Evolutionary conservation across 768 basidiomycete species (phyloP), one percentile per base, ranked within the genome.

Genomic region (Leccinum subtestaceum): DNA sequence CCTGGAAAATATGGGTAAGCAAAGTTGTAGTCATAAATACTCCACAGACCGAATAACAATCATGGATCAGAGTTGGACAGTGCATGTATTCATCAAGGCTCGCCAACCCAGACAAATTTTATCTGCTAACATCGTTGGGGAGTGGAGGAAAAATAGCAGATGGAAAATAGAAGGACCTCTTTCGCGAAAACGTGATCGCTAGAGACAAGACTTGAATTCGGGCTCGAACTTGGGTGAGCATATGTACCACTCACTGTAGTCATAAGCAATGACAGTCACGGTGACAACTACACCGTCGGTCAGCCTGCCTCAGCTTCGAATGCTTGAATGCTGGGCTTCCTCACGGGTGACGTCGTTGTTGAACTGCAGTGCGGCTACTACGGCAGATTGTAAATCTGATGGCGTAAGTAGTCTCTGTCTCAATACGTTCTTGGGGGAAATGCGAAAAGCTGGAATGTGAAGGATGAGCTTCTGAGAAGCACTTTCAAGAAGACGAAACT

Each of bases 61-160:
- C 29, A 29, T 7, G 1, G 6, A 23, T 67, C 38, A 63, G 57
- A 27, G 5, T 25, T 9, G 17, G 9, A 8, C 4, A 34, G 12
- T 6, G 1, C 31, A 19, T 38, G 5, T 10, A 49, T 56, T 45
- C 29, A 32, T 6, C 7, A 17, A 32, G 2, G 34, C 19, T 40
- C 19, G 23, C 67, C 27, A 23, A 68, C 67, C 67, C 68, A 68
- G 13, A 68, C 23, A 45, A 52, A 60, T 11, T 47, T 27, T 55
- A 64, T 43, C 67, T 66, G 49, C 5, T 11, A 19, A 46, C 17
- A 5, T 12, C 10, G 8, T 69, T n/a, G 61, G 57, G 52, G 43
- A 19, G 2, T 4, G 13, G 11, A 8, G 36, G n/a, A n/a, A 15
- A 6, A 17, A 17, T 23, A 29, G 7, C 11, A 40, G 19, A 34